Base-by-base conservation (phyloP, 805 yeast species). In the Sugiyamaella valdiviana region DNA sequence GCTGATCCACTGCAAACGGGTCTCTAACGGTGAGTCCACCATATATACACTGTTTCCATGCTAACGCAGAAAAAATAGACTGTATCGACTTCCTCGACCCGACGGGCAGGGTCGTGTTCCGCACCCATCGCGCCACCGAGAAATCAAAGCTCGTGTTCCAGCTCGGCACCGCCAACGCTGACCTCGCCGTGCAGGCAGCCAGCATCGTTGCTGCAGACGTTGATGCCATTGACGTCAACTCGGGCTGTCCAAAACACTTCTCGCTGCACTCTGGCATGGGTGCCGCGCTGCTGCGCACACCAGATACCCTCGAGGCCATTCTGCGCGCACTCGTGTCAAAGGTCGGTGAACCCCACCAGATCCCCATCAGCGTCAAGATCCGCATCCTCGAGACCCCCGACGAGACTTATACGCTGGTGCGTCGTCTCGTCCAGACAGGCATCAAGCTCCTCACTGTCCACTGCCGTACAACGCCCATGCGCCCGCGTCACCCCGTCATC, bases 241-340 rank as follows among this genome's bases (percentile, higher is more conserved):
- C 96, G 23, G 99, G 99, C 4, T 93, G 99, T 67, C 99, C 99
- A 2, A 93, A 91, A 63, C 97, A 89, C 57, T 93, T 93, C 60
- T 85, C 95, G 1, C 75, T 89, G 2, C 99, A 93, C 65, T 75
- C 95, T 0, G 99, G 99, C 0, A 93, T 93, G 98, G 99, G 99
- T 4, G 96, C 98, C 2, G 97, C 96, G 0, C 70, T 93, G 41
- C 70, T 93, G 48, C 71, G 74, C 26, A 86, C 90, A 0, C 97
- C 98, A 0, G 96, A 86, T 40, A 68, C 78, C 36, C 71, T 93
- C 15, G 84, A 83, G 55, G 73, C 74, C 14, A 93, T 93, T 24
- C 67, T 93, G 51, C 65, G 66, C 2, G 74, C 76, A 6, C 68
- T 93, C 43, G 97, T 93, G 1, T 74, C 74, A 20, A 72, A 88